These are phyloP conservation scores for Hypoxylon sp. DNA, from an alignment of 2,329 filamentous ascomycete genomes.

Conservation along the genomic window DNA sequence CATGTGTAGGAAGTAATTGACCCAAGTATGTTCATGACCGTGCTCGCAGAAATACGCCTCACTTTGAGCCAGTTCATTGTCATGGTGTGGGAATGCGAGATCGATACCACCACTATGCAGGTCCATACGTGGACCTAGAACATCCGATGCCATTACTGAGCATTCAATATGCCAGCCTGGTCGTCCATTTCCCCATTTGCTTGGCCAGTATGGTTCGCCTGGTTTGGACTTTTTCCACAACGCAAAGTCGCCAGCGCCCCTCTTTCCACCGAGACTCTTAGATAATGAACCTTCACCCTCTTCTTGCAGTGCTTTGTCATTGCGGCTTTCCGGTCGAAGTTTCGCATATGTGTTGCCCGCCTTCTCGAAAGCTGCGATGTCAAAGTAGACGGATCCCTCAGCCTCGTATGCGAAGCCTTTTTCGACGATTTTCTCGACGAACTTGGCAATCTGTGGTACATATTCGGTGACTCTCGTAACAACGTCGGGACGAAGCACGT, in stretches of 20 bases:
- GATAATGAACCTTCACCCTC: conserved; percentile 90
- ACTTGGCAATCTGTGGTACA: conserved; percentile 86
- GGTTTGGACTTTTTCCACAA: conserved; percentile 94
- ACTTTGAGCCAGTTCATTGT: conserved; percentile 85
- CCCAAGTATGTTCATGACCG: conserved; percentile 78
- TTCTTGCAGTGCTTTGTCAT: conserved; percentile 84
- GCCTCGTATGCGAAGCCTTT: conserved; percentile 88
- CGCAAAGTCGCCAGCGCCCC: conserved; percentile 86
- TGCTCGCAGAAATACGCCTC: conserved; percentile 76
- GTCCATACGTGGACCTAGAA: conserved; percentile 88
- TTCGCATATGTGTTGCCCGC: conserved; percentile 88
- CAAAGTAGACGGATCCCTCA: conserved; percentile 94
- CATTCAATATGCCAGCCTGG: conserved; percentile 99
- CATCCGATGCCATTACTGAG: conserved; percentile 92
- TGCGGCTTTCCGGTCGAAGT: conserved; percentile 86
- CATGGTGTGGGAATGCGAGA: conserved; percentile 91
- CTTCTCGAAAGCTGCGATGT: conserved; percentile 87
- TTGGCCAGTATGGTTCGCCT: conserved; percentile 91
- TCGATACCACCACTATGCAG: conserved; percentile 95
- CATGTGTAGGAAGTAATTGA: conserved; percentile 97
- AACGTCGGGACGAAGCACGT: conserved; percentile 85
- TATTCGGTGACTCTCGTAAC: conserved; percentile 95
- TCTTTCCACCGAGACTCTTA: conserved; percentile 75
- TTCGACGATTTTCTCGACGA: conserved; percentile 84
- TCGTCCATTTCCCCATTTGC: conserved; percentile 87